Conservation (phyloP, 257 asterid species). For the Linderniella brevidens region DNA sequence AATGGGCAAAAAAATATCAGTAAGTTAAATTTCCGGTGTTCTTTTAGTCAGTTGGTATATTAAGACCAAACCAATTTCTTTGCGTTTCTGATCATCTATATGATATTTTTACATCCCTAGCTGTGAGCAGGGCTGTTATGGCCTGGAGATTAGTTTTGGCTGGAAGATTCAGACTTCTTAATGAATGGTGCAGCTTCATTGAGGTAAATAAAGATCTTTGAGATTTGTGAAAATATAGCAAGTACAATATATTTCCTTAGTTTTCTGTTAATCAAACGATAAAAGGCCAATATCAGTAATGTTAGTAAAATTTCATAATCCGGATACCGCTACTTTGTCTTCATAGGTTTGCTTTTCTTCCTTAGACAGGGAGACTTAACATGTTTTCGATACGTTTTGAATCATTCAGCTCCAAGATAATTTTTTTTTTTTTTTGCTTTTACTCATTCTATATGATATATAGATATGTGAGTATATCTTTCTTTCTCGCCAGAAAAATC, state of each 20-base stretch:
- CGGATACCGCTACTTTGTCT: no score
- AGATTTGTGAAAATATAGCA: background rate
- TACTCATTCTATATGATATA: background rate
- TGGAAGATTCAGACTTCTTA: conserved; percentile 79
- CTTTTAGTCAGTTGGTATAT: no score
- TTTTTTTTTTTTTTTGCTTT: background rate
- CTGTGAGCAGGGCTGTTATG: conserved; percentile 77
- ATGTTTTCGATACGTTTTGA: no score
- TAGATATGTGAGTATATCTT: conserved; percentile 1
- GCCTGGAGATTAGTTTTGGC: conserved; percentile 85
- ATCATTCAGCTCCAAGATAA: no score
- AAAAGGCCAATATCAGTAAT: no score
- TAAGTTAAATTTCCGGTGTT: conserved; percentile 21
- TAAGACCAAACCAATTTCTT: no score
- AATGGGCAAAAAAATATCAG: conserved; percentile 85
- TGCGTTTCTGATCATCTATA: no score
- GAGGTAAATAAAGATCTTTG: conserved; percentile 40
- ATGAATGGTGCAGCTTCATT: conserved; percentile 80
- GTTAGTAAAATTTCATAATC: no score
- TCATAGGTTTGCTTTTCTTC: no score
- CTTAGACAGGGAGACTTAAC: no score
- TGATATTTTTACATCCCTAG: conserved; percentile 17
- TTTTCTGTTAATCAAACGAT: no score
- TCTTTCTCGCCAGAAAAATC: conserved; percentile 38
- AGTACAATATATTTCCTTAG: no score